phyloP scores from a whole-genome alignment of 2,329 filamentous ascomycete species.

The Fusarium graminum region DNA sequence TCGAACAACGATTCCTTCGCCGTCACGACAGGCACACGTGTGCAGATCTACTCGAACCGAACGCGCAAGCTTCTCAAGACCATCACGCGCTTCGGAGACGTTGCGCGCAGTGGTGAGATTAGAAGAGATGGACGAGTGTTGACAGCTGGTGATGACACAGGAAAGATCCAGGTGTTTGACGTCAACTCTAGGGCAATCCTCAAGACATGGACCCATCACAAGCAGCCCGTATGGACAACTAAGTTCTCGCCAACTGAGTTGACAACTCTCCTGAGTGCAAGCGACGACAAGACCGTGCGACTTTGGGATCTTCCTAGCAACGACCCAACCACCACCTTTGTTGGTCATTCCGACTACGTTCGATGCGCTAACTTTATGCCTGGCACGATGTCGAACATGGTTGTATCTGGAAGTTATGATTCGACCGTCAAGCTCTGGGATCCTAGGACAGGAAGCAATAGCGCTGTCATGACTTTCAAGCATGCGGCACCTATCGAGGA shows the following conservation, averaged over 20 bases:
- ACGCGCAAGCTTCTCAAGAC: constrained; percentile 94
- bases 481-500: constrained; percentile 90
- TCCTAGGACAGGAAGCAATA: constrained; percentile 75
- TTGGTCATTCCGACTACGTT: constrained; percentile 93
- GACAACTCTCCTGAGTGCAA: constrained; percentile 88
- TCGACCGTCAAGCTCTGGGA: constrained; percentile 95
- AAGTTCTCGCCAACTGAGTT: constrained; percentile 91
- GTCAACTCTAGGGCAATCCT: constrained; percentile 88
- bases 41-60: constrained; percentile 93
- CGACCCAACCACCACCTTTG: constrained; percentile 80
- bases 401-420: constrained; percentile 95
- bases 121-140: constrained; percentile 89
- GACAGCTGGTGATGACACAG: constrained; percentile 90
- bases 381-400: constrained; percentile 75
- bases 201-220: constrained; percentile 95
- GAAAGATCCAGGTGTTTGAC: constrained; percentile 95
- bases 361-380: constrained; percentile 89
- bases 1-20: constrained; percentile 83
- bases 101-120: constrained; percentile 90
- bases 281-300: constrained; percentile 92
- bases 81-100: constrained; percentile 92
- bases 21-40: constrained; percentile 91
- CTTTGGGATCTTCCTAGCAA: constrained; percentile 93
- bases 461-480: constrained; percentile 90
- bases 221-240: constrained; percentile 92